Evolutionary conservation across 805 yeast genomes (phyloP).

Genomic region (Schizosaccharomyces japonicus): DNA sequence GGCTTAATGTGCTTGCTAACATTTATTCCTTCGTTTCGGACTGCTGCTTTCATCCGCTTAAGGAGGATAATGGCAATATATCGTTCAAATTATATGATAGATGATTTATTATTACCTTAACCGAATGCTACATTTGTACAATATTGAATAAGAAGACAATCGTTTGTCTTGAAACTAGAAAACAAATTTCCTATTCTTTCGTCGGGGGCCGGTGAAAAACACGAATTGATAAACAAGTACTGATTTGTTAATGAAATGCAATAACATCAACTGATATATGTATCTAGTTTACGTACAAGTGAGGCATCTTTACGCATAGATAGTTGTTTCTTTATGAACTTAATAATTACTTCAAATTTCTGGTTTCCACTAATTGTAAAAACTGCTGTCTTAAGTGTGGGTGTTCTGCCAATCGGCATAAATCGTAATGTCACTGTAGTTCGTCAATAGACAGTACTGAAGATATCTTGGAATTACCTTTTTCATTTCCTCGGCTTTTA

Average conservation of each 20-base stretch:
- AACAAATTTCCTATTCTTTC: not conserved
- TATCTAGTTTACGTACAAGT: not conserved
- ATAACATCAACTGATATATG: not conserved
- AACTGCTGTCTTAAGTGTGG: not conserved
- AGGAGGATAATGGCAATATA: too few relatives aligned
- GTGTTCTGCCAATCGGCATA: conserved; percentile 1
- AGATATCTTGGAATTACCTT: not conserved
- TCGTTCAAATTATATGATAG: too few relatives aligned
- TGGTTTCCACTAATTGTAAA: not conserved
- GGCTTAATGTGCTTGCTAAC: too few relatives aligned
- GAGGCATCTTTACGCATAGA: not conserved
- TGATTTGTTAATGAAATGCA: not conserved
- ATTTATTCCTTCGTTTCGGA: too few relatives aligned
- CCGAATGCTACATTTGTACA: not conserved
- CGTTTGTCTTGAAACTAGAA: not conserved
- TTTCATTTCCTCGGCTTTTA: not conserved
- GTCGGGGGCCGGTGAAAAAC: not conserved
- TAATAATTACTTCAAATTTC: not conserved
- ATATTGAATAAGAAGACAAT: not conserved
- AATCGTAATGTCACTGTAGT: not conserved
- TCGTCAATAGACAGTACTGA: too few relatives aligned
- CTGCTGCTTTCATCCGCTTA: too few relatives aligned
- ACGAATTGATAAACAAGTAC: not conserved
- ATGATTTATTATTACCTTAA: too few relatives aligned
- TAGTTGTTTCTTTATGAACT: not conserved